Conservation (phyloP, 345 rosid species). For the Linum lewisii region DNA sequence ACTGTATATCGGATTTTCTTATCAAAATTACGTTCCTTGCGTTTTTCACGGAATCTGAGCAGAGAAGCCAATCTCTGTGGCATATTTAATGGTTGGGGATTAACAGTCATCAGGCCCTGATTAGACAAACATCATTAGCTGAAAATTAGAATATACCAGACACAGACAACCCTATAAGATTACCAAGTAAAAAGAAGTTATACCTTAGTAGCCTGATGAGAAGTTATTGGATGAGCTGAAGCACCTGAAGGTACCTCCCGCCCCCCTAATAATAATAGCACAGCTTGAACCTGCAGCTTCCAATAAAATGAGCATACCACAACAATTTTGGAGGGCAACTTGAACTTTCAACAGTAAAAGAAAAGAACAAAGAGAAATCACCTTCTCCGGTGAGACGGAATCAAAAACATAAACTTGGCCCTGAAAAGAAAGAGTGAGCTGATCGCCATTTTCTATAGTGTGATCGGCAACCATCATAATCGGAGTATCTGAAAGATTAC, state of each 20-base stretch:
- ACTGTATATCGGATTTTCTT: constrained; percentile 61
- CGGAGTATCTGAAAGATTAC: not conserved
- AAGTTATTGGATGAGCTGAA: constrained; percentile 25
- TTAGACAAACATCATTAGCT: constrained; percentile 17
- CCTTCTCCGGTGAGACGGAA: constrained; percentile 14
- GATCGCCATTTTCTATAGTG: constrained; percentile 9
- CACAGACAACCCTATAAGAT: not conserved
- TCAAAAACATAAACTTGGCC: constrained; percentile 20
- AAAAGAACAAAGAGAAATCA: constrained; percentile 1
- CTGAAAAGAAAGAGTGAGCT: constrained; percentile 19
- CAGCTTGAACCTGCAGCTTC: constrained; percentile 49
- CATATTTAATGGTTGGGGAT: constrained; percentile 46
- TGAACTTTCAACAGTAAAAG: not conserved
- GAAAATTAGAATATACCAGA: constrained; percentile 6
- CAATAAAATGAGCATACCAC: not conserved
- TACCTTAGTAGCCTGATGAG: constrained; percentile 31
- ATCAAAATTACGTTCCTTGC: constrained; percentile 54
- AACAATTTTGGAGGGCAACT: not conserved
- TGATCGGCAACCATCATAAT: constrained; percentile 1
- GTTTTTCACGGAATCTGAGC: constrained; percentile 53
- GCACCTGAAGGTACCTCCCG: constrained; percentile 37
- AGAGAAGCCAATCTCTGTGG: constrained; percentile 57
- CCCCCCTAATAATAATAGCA: constrained; percentile 49
- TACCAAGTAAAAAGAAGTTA: not conserved
- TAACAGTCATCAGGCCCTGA: constrained; percentile 42